Evolutionary conservation across 306 rosid genomes (phyloP).

Genomic region (Rubus parviflorus): DNA sequence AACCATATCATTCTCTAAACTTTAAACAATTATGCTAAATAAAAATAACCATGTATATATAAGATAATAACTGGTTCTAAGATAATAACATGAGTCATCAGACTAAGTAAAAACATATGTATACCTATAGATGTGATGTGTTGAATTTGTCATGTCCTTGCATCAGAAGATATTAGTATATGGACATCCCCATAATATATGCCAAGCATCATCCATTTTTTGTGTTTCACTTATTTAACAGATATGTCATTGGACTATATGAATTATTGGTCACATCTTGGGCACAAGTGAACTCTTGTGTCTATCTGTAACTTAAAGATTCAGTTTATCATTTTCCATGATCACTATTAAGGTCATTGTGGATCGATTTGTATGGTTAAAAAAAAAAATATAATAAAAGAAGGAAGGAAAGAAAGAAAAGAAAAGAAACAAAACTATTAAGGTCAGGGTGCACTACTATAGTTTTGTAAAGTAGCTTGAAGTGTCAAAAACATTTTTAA

Average conservation of each 20-base stretch:
- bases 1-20: not conserved
- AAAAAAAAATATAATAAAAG: not conserved
- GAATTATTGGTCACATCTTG: not conserved
- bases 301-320: not conserved
- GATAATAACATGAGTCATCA: not conserved
- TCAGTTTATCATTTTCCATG: not conserved
- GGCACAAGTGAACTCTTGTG: not conserved
- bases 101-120: not conserved
- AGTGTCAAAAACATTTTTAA: conserved; percentile 14
- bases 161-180: not conserved
- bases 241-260: not conserved
- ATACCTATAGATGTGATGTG: not conserved
- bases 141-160: not conserved
- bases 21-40: not conserved
- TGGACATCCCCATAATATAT: not conserved
- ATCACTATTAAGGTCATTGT: not conserved
- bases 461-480: conserved; percentile 7
- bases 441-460: not conserved
- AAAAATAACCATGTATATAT: too few relatives aligned
- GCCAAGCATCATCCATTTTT: not conserved
- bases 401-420: not conserved
- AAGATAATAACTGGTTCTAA: too few relatives aligned
- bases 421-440: not conserved
- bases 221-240: not conserved
- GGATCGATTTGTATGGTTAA: not conserved